Evolutionary conservation across 2,329 filamentous ascomycete genomes (phyloP).

Genomic region (Coleophoma eucalyptorum): DNA sequence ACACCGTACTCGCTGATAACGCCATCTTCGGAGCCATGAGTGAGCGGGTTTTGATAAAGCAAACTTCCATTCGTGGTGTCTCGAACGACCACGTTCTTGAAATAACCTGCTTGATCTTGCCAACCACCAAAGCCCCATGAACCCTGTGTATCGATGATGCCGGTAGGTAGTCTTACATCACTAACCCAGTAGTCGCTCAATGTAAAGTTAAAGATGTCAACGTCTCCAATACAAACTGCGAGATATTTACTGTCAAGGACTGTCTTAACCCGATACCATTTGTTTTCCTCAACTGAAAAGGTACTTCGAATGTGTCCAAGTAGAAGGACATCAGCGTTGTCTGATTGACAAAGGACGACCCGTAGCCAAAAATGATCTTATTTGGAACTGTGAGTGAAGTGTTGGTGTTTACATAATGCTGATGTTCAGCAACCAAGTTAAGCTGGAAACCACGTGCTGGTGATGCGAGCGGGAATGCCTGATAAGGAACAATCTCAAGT

Average conservation of each 20-base stretch:
- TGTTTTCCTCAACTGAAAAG: slow-evolving; percentile 25
- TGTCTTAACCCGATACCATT: slow-evolving; percentile 35
- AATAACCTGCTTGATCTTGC: slow-evolving; percentile 33
- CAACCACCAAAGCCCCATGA: slow-evolving; percentile 37
- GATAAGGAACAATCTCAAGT: too few species aligned
- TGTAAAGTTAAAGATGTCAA: too few species aligned
- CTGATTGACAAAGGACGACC: slow-evolving; percentile 32
- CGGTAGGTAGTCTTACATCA: too few species aligned
- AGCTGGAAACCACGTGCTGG: too few species aligned
- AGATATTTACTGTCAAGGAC: slow-evolving; percentile 23
- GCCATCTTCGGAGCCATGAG: slow-evolving; percentile 10
- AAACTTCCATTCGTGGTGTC: slow-evolving; percentile 24
- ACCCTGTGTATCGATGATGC: too few species aligned
- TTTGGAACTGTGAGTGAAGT: slow-evolving; percentile 29
- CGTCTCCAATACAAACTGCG: too few species aligned
- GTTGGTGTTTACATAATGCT: too few species aligned
- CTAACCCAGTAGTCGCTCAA: too few species aligned
- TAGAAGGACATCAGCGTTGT: slow-evolving; percentile 24
- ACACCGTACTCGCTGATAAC: slow-evolving; percentile 34
- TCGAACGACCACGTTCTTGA: slow-evolving; percentile 29
- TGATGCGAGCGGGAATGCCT: too few species aligned
- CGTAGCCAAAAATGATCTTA: slow-evolving; percentile 29
- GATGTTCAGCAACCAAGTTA: too few species aligned
- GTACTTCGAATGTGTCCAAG: slow-evolving; percentile 23
- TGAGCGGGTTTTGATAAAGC: slow-evolving; percentile 29